A percentile compares a stretch with the other conserved stretches of the same genome.
Evolutionary conservation across 2,329 filamentous ascomycete species (phyloP).

Genomic region (Bipolaris oryzae): DNA sequence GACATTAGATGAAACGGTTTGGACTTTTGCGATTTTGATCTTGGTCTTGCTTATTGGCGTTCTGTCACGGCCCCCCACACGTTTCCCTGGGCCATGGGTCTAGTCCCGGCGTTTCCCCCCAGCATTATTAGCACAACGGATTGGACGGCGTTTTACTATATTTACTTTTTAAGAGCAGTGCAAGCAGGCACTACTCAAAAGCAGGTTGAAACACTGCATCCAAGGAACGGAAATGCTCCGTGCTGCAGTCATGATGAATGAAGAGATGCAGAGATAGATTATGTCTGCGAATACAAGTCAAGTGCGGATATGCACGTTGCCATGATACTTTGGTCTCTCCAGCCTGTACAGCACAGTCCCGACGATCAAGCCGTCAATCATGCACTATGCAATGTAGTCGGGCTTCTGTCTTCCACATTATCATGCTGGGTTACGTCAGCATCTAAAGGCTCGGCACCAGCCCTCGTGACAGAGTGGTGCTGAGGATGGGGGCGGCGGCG

Average conservation of each 20-base stretch:
- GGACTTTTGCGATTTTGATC: constrained; percentile 6
- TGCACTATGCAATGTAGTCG: background rate
- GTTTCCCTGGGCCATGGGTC: constrained; percentile 8
- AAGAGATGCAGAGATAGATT: constrained; percentile 9
- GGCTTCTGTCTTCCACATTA: background rate
- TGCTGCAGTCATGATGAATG: background rate
- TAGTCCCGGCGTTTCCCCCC: constrained; percentile 12
- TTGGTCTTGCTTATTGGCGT: constrained; percentile 21
- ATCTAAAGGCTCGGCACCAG: background rate
- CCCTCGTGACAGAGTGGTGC: background rate
- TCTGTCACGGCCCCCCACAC: constrained; percentile 8
- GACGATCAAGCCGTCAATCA: background rate
- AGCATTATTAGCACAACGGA: constrained; percentile 26
- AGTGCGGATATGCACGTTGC: background rate
- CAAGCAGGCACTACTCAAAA: constrained; percentile 6
- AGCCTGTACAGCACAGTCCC: background rate
- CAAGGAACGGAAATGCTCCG: background rate
- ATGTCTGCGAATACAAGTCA: constrained; percentile 4
- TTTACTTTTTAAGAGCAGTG: constrained; percentile 5
- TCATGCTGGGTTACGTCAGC: background rate
- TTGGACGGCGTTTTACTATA: constrained; percentile 25
- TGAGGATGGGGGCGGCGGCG: constrained; percentile 7
- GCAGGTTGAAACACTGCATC: constrained; percentile 8
- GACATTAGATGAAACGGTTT: constrained; percentile 69
- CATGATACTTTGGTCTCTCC: background rate